Base-by-base conservation (phyloP, 2,329 filamentous ascomycete species). In the Diaporthe eres region DNA sequence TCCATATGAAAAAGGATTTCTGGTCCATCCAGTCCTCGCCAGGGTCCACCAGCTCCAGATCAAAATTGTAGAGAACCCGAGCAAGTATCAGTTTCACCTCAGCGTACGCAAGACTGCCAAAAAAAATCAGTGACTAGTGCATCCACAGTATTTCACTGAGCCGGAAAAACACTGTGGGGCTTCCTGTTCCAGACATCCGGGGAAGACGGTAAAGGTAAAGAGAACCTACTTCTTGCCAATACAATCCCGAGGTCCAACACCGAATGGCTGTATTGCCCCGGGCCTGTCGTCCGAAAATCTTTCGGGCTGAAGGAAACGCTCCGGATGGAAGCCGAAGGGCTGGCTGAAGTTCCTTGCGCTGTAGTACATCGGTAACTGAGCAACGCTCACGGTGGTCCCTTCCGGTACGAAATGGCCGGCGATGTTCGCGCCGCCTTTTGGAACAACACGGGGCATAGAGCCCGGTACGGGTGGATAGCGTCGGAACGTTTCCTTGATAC, bases 61-160 rank as follows among this genome's bases (percentile, higher is more conserved):
- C 87, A 77, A 89, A 90, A 67, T 86, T 87, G 80, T 83, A 90
- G 0, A 90, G 77, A 10, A 90, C 77, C 5, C 84, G 84, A 0
- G 86, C 85, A 8, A 90, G 79, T 47, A 89, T 86, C 9, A 88
- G 78, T 7, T 88, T 84, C 83, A 90, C 87, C 78, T 90, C 88
- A 25, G 85, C 82, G 71, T 87, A 88, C 3, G 88, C 87, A 49
- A 90, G 82, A 74, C 86, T 88, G 65, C 13, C 13, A 19, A 53
- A 39, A 39, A 7, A 39, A 2, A 25, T 68, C 13, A 68, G 63
- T 17, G 28, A 53, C 7, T 19, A 6, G 63, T 53, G 3, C 47
- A 53, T n/a, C 13, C n/a, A 0, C 31, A 10, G 7, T 55, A 53
- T 17, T 31, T 25, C 15, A 2, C 7, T 17, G 53, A 57, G 25